Evolutionary conservation across 352 stramenopile species (phyloP), one percentile per base, ranked within the genome.

Genomic region (Blastocystis sp.): DNA sequence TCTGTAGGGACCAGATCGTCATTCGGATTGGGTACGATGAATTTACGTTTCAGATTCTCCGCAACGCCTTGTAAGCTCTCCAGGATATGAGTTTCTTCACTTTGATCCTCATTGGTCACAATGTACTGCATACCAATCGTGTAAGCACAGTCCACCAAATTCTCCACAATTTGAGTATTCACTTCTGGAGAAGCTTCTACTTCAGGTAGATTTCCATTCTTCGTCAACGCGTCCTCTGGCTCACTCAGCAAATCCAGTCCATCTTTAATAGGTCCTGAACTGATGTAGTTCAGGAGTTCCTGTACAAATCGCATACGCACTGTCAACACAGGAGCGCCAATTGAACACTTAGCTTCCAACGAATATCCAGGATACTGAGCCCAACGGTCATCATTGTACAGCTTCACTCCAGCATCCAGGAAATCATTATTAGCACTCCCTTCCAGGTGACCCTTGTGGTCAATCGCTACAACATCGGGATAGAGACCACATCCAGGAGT

Each of bases 321-420:
- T 35, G 60, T 89, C 3, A 89, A 42, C 13, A 89, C 30, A 6
- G 78, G 78, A 59, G 78, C 78, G 42, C 60, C 78, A 24, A 89
- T 77, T 6, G 22, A 56, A 40, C 60, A 89, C 19, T 58, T 48
- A 6, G 66, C 66, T 27, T 89, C 78, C 56, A 89, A n/a, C 15
- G 35, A 62, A 30, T 62, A 89, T 0, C 66, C 66, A 42, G 78
- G 78, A 64, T 89, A 79, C 24, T 33, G 37, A 35, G 53, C 30
- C 60, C 66, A 89, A 24, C 78, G 78, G 30, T 76, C 66, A 64
- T 89, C 78, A 37, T 79, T 89, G 53, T 58, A 89, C 9, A 89
- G 53, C 3, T 30, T 64, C 13, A 84, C 48, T 0, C 73, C 73
- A 13, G 51, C 73, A 64, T 84, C 73, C 27, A 84, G 24, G 30